Base-by-base conservation (phyloP, 805 yeast species). In the Wickerhamomyces strasburgensis region DNA sequence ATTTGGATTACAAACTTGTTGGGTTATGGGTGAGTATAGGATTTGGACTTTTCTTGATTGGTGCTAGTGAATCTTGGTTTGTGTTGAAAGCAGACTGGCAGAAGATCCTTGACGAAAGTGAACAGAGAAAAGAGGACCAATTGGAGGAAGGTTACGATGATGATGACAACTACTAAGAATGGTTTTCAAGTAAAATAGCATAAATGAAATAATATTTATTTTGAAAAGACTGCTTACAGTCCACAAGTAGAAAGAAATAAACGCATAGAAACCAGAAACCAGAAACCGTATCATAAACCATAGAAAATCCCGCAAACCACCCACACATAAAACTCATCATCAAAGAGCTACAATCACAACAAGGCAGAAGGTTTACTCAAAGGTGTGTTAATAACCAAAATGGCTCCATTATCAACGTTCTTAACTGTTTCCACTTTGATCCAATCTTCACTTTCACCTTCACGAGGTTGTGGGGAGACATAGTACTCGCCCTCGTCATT, bases 11-110 rank as follows among this genome's bases (percentile, higher is more conserved):
- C 47, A 69, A 64, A 29, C 67, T 80, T 19, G 37, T 49, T 13
- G 93, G 94, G 0, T 63, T 84, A 37, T 84, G 94, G 94, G 33
- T 61, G 3, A 88, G 89, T 4, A 69, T 78, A 43, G 86, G 82
- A 8, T 55, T 73, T 33, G 79, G 75, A 0, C 58, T 77, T 19
- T 44, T 60, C 1, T 34, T 68, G 19, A 61, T 77, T 37, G 69
- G 76, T 10, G 16, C 51, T 9, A 59, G 67, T 21, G 76, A 75
- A 50, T 52, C 65, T 7, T 68, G 62, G 47, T 66, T 51, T 44
- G 66, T 68, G 14, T 45, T 82, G 14, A 44, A 47, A 14, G 67
- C 77, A n/a, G 61, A 73, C 44, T 77, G 82, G 83, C 52, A 56
- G 6, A 37, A 43, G 18, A 67, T 76, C n/a, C 50, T 74, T 14